These are phyloP conservation scores for Lactuca sativa DNA, from an alignment of 129 eudicot species.

Conservation along the genomic window DNA sequence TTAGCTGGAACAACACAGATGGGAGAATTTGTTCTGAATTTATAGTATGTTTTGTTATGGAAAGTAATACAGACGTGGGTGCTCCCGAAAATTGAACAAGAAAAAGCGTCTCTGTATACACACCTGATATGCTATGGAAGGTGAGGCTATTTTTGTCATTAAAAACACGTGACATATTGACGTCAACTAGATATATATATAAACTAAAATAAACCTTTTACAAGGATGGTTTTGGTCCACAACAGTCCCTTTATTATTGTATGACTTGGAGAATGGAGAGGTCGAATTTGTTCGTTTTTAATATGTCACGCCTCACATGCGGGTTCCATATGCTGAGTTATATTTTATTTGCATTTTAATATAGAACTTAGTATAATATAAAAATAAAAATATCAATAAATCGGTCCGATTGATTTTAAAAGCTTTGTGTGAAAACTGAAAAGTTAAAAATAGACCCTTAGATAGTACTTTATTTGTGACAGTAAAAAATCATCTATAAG, in stretches of 20 bases:
- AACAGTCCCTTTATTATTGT: background rate
- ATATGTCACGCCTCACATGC: background rate
- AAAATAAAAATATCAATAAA: too few relatives aligned
- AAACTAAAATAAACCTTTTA: background rate
- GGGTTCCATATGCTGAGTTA: too few relatives aligned
- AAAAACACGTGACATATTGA: conserved; percentile 26
- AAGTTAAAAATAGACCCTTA: too few relatives aligned
- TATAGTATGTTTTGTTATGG: background rate
- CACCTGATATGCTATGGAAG: conserved; percentile 10
- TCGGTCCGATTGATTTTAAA: too few relatives aligned
- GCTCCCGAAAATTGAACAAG: conserved; percentile 24
- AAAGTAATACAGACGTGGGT: conserved; percentile 1
- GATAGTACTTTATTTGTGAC: too few relatives aligned
- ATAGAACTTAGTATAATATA: too few relatives aligned
- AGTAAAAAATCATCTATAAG: too few relatives aligned
- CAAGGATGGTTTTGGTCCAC: conserved; percentile 17
- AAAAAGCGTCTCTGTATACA: background rate
- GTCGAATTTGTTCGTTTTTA: background rate
- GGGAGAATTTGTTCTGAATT: background rate
- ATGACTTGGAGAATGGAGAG: background rate
- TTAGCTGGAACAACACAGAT: background rate
- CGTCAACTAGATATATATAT: background rate
- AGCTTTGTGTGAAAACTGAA: too few relatives aligned
- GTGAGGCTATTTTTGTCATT: conserved; percentile 18
- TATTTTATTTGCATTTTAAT: too few relatives aligned